Evolutionary conservation across 2,329 filamentous ascomycete genomes (phyloP).

Genomic region (Claviceps quebecensis): DNA sequence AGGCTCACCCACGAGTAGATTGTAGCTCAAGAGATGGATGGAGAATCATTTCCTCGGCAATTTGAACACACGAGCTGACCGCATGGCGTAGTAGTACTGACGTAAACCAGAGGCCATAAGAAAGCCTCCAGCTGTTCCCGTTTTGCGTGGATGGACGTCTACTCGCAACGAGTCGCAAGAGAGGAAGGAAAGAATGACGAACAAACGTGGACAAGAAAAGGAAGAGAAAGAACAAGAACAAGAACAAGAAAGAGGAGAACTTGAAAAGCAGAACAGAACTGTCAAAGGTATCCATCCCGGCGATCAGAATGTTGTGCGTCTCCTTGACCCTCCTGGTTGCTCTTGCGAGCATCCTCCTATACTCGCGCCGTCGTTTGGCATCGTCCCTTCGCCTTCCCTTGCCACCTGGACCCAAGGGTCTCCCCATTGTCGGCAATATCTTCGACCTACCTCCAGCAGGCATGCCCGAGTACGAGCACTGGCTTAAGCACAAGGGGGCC

Average conservation of each 20-base stretch:
- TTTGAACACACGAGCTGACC: too few relatives aligned
- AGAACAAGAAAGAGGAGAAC: too few relatives aligned
- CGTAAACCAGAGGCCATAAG: too few relatives aligned
- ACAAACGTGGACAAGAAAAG: too few relatives aligned
- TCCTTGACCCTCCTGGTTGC: neutral
- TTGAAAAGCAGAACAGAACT: neutral
- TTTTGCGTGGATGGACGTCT: too few relatives aligned
- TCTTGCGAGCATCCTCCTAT: neutral
- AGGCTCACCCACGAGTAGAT: too few relatives aligned
- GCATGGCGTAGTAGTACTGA: too few relatives aligned
- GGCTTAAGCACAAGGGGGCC: slow-evolving; percentile 2
- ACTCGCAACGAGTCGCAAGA: too few relatives aligned
- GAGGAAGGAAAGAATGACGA: neutral
- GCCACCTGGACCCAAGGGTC: slow-evolving; percentile 5
- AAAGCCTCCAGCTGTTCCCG: too few relatives aligned
- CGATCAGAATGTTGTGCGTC: neutral
- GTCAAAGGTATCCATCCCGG: neutral
- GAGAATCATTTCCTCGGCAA: too few relatives aligned
- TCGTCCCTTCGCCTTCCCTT: neutral
- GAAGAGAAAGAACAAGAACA: too few relatives aligned
- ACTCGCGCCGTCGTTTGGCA: neutral
- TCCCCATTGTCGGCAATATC: slow-evolving; percentile 7
- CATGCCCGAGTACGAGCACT: slow-evolving; percentile 1
- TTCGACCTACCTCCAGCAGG: slow-evolving; percentile 1
- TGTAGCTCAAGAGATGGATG: too few relatives aligned